Evolutionary conservation across 371 early-diverging fungal genomes (phyloP), one percentile per base, ranked within the genome.

Genomic region (Capillidium heterosporum): DNA sequence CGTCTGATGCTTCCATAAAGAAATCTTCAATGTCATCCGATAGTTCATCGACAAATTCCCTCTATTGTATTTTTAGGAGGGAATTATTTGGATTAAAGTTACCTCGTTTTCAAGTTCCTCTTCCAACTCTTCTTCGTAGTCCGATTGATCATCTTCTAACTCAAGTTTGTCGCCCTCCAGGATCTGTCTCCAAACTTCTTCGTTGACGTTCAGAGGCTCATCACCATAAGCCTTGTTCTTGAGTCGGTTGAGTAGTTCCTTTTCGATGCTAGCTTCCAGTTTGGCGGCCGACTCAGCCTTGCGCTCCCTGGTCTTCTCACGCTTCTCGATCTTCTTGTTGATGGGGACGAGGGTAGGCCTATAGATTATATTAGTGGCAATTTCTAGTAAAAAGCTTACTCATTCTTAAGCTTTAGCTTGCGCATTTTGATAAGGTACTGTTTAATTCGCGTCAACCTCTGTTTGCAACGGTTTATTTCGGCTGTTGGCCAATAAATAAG

Each of bases 381-480:
- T 1, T 4, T 13, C 1, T 42, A 28, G 15, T 19, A 39, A 29
- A 11, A 29, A 58, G 62, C 69, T 67, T 73, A 77, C 74, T 70
- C 75, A 64, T 84, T 84, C 69, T 90, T 91, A 46, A 92, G 71
- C 63, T 83, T 80, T 61, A 96, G 74, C 64, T 86, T 82, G 61
- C 92, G 78, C 87, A 91, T 91, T 67, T 93, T 83, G 64, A 92
- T 89, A 48, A 99, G 74, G 65, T 91, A 93, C 69, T 99, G 95
- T 40, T 90, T 93, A 57, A 98, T 85, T 73, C 93, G 94, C 32
- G 98, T 97, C 48, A 95, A 67, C 58, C 98, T 85, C 65, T 98
- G 96, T 69, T 99, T 99, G 76, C 98, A 98, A 70, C 91, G 95
- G 76, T 98, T 93, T 61, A 89, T 77, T 59, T 85, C 68, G 69